Evolutionary conservation across 495 filamentous ascomycete species (phyloP).

Genomic region (Parathielavia appendiculata): DNA sequence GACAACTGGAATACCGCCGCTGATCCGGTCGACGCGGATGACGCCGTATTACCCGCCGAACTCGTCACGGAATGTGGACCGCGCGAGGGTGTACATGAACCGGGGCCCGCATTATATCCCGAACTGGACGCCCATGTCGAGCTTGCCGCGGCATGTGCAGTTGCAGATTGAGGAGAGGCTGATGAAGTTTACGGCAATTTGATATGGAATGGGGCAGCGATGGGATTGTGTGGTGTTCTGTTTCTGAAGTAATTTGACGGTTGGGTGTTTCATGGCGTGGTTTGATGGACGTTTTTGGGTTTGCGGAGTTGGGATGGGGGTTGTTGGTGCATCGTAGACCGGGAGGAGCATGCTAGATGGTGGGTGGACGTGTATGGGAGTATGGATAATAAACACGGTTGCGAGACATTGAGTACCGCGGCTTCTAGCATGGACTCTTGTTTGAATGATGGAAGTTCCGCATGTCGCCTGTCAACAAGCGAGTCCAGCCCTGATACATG

Average conservation of each 20-base stretch:
- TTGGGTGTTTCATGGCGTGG: neutral
- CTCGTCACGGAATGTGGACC: conserved; percentile 18
- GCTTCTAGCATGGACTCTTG: no score
- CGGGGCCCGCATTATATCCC: conserved; percentile 22
- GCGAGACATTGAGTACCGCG: no score
- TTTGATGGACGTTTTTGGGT: neutral
- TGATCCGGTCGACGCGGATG: conserved; percentile 8
- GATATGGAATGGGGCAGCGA: neutral
- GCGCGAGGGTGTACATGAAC: conserved; percentile 22
- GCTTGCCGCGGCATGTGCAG: conserved; percentile 22
- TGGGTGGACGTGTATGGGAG: neutral
- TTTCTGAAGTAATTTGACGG: neutral
- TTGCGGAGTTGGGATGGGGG: neutral
- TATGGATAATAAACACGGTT: neutral
- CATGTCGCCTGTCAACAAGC: no score
- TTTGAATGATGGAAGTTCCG: no score
- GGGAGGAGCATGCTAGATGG: no score
- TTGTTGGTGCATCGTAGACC: neutral
- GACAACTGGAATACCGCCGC: no score
- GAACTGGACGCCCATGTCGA: conserved; percentile 27
- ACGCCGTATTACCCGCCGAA: conserved; percentile 29
- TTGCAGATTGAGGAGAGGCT: conserved; percentile 21
- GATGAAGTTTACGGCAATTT: conserved; percentile 14
- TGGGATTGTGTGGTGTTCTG: neutral
- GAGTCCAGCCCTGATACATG: no score